Evolutionary conservation across 495 filamentous ascomycete species (phyloP).

Genomic region (Amphirosellinia nigrospora): DNA sequence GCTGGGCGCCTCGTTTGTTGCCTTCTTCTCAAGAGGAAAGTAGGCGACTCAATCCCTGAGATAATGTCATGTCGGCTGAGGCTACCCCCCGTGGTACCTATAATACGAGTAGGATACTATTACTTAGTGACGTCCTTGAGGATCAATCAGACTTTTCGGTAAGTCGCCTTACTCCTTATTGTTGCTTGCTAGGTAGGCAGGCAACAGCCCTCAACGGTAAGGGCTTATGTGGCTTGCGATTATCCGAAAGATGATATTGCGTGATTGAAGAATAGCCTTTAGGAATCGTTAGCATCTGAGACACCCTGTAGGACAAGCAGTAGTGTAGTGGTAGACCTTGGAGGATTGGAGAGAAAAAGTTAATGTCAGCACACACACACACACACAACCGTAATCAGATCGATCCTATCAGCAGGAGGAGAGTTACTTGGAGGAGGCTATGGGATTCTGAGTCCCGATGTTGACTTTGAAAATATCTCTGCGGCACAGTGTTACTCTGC

Average conservation of each 20-base stretch:
- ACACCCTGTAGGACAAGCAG: background rate
- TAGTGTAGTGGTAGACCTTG: too few relatives aligned
- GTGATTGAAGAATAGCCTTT: background rate
- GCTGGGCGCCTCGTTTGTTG: background rate
- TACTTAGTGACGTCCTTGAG: background rate
- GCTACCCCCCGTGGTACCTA: background rate
- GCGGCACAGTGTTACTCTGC: background rate
- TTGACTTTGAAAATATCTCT: background rate
- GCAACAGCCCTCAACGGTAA: background rate
- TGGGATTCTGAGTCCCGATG: background rate
- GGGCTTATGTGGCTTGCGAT: background rate
- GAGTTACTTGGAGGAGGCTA: background rate
- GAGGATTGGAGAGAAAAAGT: background rate
- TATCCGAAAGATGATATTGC: too few relatives aligned
- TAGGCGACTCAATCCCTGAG: background rate
- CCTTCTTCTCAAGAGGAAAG: background rate
- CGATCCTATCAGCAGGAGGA: slow-evolving; percentile 13
- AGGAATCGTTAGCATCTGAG: background rate
- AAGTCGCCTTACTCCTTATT: background rate
- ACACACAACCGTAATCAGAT: background rate
- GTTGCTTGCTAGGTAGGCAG: too few relatives aligned
- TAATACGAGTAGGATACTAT: background rate
- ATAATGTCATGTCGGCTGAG: background rate
- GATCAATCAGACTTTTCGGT: slow-evolving; percentile 1
- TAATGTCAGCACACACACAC: background rate